Evolutionary conservation across 2,329 filamentous ascomycete genomes (phyloP).

Genomic region (Penicillium sp.): DNA sequence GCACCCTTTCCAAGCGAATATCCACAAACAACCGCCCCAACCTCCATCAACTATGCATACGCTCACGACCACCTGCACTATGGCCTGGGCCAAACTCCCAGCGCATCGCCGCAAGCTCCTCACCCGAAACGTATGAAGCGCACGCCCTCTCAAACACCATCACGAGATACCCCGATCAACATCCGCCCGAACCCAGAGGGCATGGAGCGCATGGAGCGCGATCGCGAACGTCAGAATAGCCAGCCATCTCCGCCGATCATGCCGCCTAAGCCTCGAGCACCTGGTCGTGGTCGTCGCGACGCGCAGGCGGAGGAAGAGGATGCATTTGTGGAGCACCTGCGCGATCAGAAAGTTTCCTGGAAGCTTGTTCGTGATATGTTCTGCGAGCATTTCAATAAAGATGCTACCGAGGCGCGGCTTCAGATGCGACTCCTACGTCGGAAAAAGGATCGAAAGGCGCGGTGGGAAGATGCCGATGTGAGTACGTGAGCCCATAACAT

Average conservation of each 20-base stretch:
- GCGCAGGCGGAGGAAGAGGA: slow-evolving; percentile 46
- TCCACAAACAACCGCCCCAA: slow-evolving; percentile 29
- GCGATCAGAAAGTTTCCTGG: slow-evolving; percentile 42
- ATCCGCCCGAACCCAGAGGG: slow-evolving; percentile 48
- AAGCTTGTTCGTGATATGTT: slow-evolving; percentile 43
- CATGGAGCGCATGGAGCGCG: slow-evolving; percentile 42
- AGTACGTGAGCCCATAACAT: slow-evolving; percentile 40
- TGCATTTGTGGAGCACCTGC: slow-evolving; percentile 42
- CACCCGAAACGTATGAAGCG: slow-evolving; percentile 30
- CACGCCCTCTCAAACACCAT: slow-evolving; percentile 25
- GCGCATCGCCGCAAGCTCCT: slow-evolving; percentile 28
- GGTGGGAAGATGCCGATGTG: slow-evolving; percentile 50
- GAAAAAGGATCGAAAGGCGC: slow-evolving; percentile 38
- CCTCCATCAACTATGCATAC: slow-evolving; percentile 29
- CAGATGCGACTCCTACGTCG: slow-evolving; percentile 48
- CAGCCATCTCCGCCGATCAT: slow-evolving; percentile 30
- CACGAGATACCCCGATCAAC: slow-evolving; percentile 35
- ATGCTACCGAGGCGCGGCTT: slow-evolving; percentile 44
- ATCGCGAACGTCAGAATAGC: slow-evolving; percentile 39
- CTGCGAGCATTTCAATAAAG: slow-evolving; percentile 41
- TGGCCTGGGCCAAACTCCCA: slow-evolving; percentile 23
- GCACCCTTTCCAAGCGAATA: slow-evolving; percentile 38
- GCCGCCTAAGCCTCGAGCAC: slow-evolving; percentile 32
- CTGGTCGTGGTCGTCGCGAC: slow-evolving; percentile 40
- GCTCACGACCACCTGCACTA: slow-evolving; percentile 26